Evolutionary conservation across 805 yeast genomes (phyloP), one percentile per base, ranked within the genome.

Genomic region (Metschnikowia dekortorum): DNA sequence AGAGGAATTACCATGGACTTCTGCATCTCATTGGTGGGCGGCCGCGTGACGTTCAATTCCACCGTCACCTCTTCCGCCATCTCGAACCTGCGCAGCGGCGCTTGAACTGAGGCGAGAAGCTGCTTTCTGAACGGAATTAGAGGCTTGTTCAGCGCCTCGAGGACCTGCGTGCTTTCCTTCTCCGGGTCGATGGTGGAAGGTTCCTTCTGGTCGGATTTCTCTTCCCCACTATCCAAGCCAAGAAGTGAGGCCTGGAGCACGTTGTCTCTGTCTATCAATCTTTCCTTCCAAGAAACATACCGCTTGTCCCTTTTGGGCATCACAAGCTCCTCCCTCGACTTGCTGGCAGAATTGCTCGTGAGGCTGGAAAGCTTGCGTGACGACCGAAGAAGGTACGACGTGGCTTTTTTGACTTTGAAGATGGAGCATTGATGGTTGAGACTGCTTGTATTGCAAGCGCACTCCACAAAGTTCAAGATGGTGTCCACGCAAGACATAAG

Each of bases 401-500:
- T 79, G 22, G 81, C 80, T 58, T 83, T 84, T 60, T 82, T 83
- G 4, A 84, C 78, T 58, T 82, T 84, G 50, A 75, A 70, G 9
- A 86, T 67, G 22, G 76, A 69, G 66, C 92, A 86, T 16, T 78
- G 82, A 31, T 64, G 57, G 44, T 56, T 53, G 39, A 54, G 33
- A n/a, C 65, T 64, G 36, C 67, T 68, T 4, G 80, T 71, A 13
- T 71, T 66, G 51, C 88, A 79, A 1, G 79, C 82, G 68, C 95
- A 87, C 48, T 84, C 89, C 16, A 79, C 79, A 48, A 81, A 76
- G 50, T 82, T 78, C 43, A 84, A 66, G 9, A 87, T 70, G 4
- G 82, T 78, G 55, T 84, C 89, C 26, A 85, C 72, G 6, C 87
- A 80, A 28, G 82, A 75, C 1, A 86, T 79, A 42, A 87, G 61